phyloP scores from a whole-genome alignment of 805 yeast species.

The Nakazawaea populi region DNA sequence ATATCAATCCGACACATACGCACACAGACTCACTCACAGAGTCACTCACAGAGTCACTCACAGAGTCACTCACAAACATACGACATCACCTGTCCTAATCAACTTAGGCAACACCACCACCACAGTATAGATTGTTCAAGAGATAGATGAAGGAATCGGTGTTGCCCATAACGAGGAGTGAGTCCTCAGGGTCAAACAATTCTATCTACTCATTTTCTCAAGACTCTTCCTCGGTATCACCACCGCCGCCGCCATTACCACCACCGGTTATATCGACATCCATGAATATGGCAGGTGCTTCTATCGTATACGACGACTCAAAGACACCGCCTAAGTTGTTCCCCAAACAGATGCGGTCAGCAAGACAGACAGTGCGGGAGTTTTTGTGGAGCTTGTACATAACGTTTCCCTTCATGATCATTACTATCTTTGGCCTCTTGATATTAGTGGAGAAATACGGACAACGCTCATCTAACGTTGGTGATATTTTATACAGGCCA shows the following conservation, averaged over 20 bases:
- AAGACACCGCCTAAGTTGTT: not conserved
- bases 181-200: slow-evolving; percentile 6
- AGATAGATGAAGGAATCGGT: slow-evolving; percentile 3
- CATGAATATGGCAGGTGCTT: not conserved
- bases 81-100: too few species aligned
- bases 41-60: too few species aligned
- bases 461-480: not conserved
- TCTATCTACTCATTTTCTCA: slow-evolving; percentile 5
- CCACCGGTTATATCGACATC: not conserved
- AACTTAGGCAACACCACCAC: too few species aligned
- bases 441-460: not conserved
- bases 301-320: not conserved
- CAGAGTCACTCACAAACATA: too few species aligned
- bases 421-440: slow-evolving; percentile 1
- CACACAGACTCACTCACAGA: too few species aligned
- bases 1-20: too few species aligned
- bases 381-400: slow-evolving; percentile 5
- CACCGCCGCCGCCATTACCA: not conserved
- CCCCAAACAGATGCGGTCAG: not conserved
- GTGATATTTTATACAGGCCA: slow-evolving; percentile 21
- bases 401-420: slow-evolving; percentile 6
- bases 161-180: slow-evolving; percentile 6
- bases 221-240: slow-evolving; percentile 1
- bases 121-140: too few species aligned
- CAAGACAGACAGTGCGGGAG: not conserved